These are phyloP conservation scores for Marasmius sp. DNA, from an alignment of 1,284 basidiomycete genomes.

Conservation along the genomic window DNA sequence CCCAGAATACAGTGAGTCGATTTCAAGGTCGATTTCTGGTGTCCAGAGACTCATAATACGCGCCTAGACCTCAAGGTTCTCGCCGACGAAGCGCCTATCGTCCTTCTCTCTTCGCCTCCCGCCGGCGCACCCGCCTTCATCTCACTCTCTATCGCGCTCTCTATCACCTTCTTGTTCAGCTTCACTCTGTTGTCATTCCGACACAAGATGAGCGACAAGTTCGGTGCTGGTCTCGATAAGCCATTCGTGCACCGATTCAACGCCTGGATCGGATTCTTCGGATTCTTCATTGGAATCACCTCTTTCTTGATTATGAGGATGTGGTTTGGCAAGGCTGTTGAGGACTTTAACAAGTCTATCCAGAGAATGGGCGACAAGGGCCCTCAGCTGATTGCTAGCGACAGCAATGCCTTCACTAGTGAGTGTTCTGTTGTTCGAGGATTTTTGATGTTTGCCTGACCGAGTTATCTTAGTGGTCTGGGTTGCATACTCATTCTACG, in stretches of 20 bases:
- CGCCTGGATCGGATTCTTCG: constrained; percentile 73
- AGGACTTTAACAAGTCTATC: constrained; percentile 73
- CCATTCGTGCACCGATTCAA: constrained; percentile 58
- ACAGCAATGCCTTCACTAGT: constrained; percentile 77
- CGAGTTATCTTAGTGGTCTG: constrained; percentile 57
- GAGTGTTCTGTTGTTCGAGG: constrained; percentile 28
- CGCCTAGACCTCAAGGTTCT: constrained; percentile 61
- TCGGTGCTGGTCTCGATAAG: constrained; percentile 50
- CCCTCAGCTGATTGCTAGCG: constrained; percentile 60
- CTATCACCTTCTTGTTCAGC: constrained; percentile 64
- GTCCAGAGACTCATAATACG: constrained; percentile 1
- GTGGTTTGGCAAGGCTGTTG: constrained; percentile 78
- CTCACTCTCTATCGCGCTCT: constrained; percentile 58
- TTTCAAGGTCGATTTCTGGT: background rate
- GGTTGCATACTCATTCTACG: constrained; percentile 74
- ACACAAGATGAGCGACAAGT: constrained; percentile 57
- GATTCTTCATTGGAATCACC: constrained; percentile 73
- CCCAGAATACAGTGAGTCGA: constrained; percentile 58
- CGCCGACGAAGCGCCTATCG: constrained; percentile 53
- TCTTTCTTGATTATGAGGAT: constrained; percentile 72
- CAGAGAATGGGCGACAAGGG: constrained; percentile 46
- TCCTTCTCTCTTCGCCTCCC: constrained; percentile 60
- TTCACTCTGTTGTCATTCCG: constrained; percentile 70
- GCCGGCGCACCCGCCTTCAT: constrained; percentile 65
- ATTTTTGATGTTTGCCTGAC: constrained; percentile 3